phyloP scores from a whole-genome alignment of 768 basidiomycete genomes.

The Nidularia pulvinata region DNA sequence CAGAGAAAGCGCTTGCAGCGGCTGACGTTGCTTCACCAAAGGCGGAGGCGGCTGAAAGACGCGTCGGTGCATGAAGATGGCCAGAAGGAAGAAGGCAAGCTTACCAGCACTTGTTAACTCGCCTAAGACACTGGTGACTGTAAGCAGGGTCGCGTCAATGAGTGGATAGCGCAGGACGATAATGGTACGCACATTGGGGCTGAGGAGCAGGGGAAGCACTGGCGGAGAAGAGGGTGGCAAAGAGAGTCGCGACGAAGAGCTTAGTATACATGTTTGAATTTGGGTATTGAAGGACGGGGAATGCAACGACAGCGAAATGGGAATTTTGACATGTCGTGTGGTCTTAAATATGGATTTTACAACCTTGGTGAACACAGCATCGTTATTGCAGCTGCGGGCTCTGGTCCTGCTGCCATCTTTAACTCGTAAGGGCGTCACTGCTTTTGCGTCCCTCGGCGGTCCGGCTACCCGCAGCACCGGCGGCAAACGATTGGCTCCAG shows the following conservation, averaged over 20 bases:
- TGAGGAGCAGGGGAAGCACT: conserved; percentile 24
- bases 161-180: neutral
- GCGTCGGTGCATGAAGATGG: neutral
- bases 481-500: too few relatives aligned
- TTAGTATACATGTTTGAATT: conserved; percentile 37
- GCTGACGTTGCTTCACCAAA: conserved; percentile 29
- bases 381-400: too few relatives aligned
- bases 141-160: conserved; percentile 7
- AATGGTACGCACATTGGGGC: conserved; percentile 38
- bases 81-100: neutral
- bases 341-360: too few relatives aligned
- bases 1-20: conserved; percentile 14
- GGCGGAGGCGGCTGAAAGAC: conserved; percentile 29
- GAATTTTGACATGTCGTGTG: too few relatives aligned
- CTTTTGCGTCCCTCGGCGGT: too few relatives aligned
- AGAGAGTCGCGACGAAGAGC: conserved; percentile 27
- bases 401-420: too few relatives aligned
- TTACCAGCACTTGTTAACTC: conserved; percentile 27
- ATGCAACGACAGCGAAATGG: conserved; percentile 1
- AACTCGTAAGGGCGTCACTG: neutral
- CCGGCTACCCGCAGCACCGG: too few relatives aligned
- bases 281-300: conserved; percentile 11
- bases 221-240: conserved; percentile 28
- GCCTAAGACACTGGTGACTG: conserved; percentile 36
- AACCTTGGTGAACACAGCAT: too few relatives aligned